A percentile compares a stretch with the other conserved stretches of the same genome.
Conservation (phyloP, 495 filamentous ascomycete species). For the Trichoderma erinaceum region DNA sequence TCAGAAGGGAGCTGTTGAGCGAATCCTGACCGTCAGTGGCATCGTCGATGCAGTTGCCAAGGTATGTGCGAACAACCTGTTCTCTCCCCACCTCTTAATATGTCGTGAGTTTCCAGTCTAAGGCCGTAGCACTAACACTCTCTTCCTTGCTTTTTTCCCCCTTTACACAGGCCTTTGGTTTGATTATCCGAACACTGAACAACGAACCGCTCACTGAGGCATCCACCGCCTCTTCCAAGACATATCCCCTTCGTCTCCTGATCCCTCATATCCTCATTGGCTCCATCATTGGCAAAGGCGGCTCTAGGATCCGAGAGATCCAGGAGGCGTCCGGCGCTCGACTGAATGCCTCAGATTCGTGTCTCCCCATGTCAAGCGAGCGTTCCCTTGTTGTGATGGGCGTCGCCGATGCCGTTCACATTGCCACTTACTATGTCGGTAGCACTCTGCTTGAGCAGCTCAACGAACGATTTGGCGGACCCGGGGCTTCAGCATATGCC, state of each 20-base stretch:
- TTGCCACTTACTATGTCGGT: slow-evolving; percentile 96
- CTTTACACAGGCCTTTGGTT: slow-evolving; percentile 73
- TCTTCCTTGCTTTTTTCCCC: neutral
- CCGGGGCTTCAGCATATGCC: slow-evolving; percentile 93
- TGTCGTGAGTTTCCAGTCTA: slow-evolving; percentile 9
- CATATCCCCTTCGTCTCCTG: slow-evolving; percentile 90
- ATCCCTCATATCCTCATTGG: slow-evolving; percentile 96
- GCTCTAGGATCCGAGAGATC: slow-evolving; percentile 93
- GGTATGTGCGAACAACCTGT: slow-evolving; percentile 45
- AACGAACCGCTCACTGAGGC: slow-evolving; percentile 83
- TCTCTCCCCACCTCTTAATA: slow-evolving; percentile 18
- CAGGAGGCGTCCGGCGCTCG: slow-evolving; percentile 95
- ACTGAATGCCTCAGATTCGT: slow-evolving; percentile 92
- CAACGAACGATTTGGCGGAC: slow-evolving; percentile 90
- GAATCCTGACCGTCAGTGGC: slow-evolving; percentile 94
- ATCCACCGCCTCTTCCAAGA: slow-evolving; percentile 90
- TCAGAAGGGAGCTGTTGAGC: slow-evolving; percentile 89
- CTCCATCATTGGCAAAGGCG: slow-evolving; percentile 96
- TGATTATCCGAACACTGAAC: slow-evolving; percentile 97
- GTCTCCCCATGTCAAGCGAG: slow-evolving; percentile 88
- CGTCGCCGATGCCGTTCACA: slow-evolving; percentile 91
- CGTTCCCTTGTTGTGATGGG: slow-evolving; percentile 92
- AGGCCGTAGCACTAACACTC: slow-evolving; percentile 16
- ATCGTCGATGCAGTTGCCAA: slow-evolving; percentile 94
- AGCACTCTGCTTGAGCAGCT: slow-evolving; percentile 94